Base-by-base conservation (phyloP, 108 stramenopile genomes). In the Cylindrotheca fusiformis region DNA sequence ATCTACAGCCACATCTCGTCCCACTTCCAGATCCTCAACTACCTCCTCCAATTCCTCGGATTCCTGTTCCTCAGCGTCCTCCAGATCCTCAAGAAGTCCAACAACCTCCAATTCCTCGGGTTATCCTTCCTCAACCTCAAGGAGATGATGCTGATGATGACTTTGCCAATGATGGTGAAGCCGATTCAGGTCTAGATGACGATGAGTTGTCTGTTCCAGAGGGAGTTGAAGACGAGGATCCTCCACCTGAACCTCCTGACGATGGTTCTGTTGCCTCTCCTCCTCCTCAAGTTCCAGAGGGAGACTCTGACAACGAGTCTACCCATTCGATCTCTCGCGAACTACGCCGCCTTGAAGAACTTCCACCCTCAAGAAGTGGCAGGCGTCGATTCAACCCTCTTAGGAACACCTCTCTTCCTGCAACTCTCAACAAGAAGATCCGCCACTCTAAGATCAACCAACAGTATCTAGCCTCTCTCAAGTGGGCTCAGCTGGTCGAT, bases 131-230 rank as follows among this genome's bases (percentile, higher is more conserved):
- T 41, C 36, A 41, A 6, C 6, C 10, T 14, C 36, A 41, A 14
- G 10, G 10, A 10, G 10, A 41, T 6, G 36, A 41, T 10, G 36
- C 36, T 41, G 10, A 6, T 6, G 14, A 41, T 41, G 36, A 10
- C 14, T 14, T 10, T 10, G 36, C 6, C 14, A 41, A 41, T 41
- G 10, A 14, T 10, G 14, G 14, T 41, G 36, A 41, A 41, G 36
- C 14, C 36, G 36, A 6, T 14, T 6, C 6, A 10, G 36, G 14
- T 41, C 6, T 10, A 6, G 36, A 10, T 14, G 36, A 41, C 14
- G 36, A 41, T 41, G 36, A 41, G 10, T 41, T 41, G 36, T 41
- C 36, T 10, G 50, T 22, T 51, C 50, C 50, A 51, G 50, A 51
- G 50, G 50, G 50, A 51, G 50, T 21, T n/a, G 21, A 5, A n/a